These are phyloP conservation scores for Lojkania enalia DNA, from an alignment of 2,329 filamentous ascomycete genomes.

Conservation along the genomic window DNA sequence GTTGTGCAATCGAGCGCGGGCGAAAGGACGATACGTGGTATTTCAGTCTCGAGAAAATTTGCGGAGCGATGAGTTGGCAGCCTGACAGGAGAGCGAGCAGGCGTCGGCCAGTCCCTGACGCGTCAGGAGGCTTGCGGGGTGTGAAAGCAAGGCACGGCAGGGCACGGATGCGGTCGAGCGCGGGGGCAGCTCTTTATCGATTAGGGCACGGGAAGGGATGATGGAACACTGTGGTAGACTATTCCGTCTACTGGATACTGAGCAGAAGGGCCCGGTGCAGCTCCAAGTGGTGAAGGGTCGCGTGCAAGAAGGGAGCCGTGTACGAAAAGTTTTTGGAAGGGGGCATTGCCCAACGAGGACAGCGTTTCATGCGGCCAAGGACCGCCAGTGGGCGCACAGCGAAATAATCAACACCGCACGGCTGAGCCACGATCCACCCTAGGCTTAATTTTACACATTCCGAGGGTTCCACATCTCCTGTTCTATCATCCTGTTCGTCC, in stretches of 20 bases:
- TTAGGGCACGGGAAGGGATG: constrained; percentile 12
- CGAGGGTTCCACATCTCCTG: no score
- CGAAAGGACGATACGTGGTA: constrained; percentile 2
- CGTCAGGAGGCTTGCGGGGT: constrained; percentile 32
- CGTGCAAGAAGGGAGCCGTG: neutral
- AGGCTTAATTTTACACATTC: no score
- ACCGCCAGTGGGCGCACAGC: neutral
- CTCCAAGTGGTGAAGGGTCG: neutral
- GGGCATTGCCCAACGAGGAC: neutral
- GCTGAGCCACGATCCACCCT: constrained; percentile 2
- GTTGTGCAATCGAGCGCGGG: neutral
- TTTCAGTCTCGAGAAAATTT: no score
- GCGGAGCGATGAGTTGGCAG: constrained; percentile 24
- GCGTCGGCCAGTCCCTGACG: constrained; percentile 16
- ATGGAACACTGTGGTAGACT: no score
- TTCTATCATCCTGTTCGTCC: no score
- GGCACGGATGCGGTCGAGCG: constrained; percentile 12
- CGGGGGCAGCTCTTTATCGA: constrained; percentile 20
- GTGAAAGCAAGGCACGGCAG: no score
- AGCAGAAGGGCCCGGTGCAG: no score
- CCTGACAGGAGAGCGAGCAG: constrained; percentile 7
- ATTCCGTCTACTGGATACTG: no score
- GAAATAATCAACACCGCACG: neutral
- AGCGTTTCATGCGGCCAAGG: constrained; percentile 16
- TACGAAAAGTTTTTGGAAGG: neutral